Base-by-base conservation (phyloP, 2,329 filamentous ascomycete genomes). In the Fusarium buharicum region DNA sequence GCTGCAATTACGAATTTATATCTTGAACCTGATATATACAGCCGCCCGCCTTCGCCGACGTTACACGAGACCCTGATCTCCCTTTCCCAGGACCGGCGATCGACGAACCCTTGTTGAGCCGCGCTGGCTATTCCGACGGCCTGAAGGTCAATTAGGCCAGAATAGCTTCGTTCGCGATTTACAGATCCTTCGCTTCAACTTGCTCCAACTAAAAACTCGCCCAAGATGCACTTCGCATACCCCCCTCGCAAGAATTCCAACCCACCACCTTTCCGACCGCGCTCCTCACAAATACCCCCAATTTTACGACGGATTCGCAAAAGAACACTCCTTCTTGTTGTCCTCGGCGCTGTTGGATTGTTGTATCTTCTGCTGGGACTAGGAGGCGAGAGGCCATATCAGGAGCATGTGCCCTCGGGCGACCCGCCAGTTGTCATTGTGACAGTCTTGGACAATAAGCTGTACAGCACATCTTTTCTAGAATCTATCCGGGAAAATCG, bases 201-300 rank as follows among this genome's bases (percentile, higher is more conserved):
- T 36, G 20, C 4, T 14, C 13, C 10, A 7, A 11, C 7, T 3
- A 8, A 34, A n/a, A 9, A 36, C 33, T 50, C 38, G 46, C 64
- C 59, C 71, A 81, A 70, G 68, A 95, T 97, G 92, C 93, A 97
- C 76, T 93, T 94, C 82, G 92, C 93, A 64, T 88, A 96, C 70
- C 93, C 93, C 51, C 86, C 92, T 71, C 90, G 93, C 76, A 96
- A 94, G 79, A 87, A 85, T 72, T 94, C 91, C 66, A 87, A 90
- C 73, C 86, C 90, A 66, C 86, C 88, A 66, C 88, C 89, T 27
- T 94, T 91, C 77, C 82, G 83, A 64, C 82, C 85, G 43, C 83
- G 87, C 71, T 82, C 84, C 64, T 79, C 86, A 71, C 78, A 82
- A 67, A 75, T 79, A 17, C 73, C 86, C 10, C 72, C 86, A 43